These are phyloP conservation scores for Chrysosporium keratinophilum DNA, from an alignment of 2,329 filamentous ascomycete genomes.

Conservation along the genomic window DNA sequence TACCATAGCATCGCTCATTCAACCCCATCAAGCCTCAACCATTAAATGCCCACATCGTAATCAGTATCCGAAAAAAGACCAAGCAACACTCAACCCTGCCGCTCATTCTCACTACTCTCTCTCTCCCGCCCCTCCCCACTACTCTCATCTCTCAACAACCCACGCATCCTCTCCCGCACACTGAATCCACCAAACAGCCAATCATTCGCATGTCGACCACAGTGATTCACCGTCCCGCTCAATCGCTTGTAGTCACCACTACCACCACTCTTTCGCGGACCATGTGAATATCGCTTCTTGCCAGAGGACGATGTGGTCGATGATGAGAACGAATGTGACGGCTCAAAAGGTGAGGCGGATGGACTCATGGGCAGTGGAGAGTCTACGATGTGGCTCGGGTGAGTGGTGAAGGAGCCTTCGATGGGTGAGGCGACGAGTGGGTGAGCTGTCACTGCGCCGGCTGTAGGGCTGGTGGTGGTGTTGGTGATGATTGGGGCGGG, in stretches of 20 bases:
- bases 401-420: neutral
- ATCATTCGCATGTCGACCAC: conserved; percentile 42
- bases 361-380: conserved; percentile 17
- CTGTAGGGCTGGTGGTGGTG: conserved; percentile 9
- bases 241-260: conserved; percentile 31
- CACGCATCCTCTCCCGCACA: conserved; percentile 35
- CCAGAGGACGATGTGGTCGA: neutral
- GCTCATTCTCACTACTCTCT: neutral
- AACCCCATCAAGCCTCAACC: too few relatives aligned
- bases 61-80: too few relatives aligned
- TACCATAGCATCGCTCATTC: too few relatives aligned
- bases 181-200: conserved; percentile 44
- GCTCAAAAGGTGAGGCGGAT: neutral
- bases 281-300: conserved; percentile 15
- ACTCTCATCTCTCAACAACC: conserved; percentile 20
- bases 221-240: conserved; percentile 35
- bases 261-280: conserved; percentile 21
- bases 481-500: conserved; percentile 19
- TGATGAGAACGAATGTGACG: neutral
- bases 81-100: conserved; percentile 5
- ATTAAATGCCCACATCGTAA: neutral
- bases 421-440: conserved; percentile 12
- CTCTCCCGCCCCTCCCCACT: conserved; percentile 13
- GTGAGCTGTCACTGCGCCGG: conserved; percentile 10
- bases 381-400: neutral